A percentile compares a stretch with the other conserved stretches of the same genome.
phyloP scores from a whole-genome alignment of 1,284 basidiomycete genomes.

The Phenoliferia sp. region DNA sequence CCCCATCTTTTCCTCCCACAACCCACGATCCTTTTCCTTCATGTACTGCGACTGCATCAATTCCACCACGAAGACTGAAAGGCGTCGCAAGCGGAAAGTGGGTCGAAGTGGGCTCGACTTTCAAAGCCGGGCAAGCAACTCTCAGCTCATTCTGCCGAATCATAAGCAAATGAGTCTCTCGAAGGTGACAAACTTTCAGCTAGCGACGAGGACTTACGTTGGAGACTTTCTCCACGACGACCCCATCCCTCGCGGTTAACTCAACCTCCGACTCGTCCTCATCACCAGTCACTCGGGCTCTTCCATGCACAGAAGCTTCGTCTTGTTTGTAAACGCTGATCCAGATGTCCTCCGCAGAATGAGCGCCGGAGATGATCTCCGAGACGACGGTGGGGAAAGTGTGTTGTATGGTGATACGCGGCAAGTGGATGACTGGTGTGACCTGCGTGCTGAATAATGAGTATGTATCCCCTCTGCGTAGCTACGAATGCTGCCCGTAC shows the following conservation, averaged over 20 bases:
- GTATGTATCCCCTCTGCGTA: too few species aligned
- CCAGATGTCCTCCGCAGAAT: constrained; percentile 60
- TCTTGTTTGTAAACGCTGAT: constrained; percentile 57
- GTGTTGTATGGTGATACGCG: constrained; percentile 4
- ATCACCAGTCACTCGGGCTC: constrained; percentile 47
- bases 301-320: constrained; percentile 57
- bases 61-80: constrained; percentile 5
- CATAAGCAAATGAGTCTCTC: background rate
- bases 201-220: background rate
- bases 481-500: background rate
- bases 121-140: constrained; percentile 12
- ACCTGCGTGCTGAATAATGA: background rate
- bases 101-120: constrained; percentile 9
- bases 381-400: background rate
- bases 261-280: constrained; percentile 32
- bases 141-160: background rate
- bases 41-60: constrained; percentile 42
- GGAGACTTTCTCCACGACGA: constrained; percentile 22
- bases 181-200: background rate
- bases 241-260: constrained; percentile 31
- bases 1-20: constrained; percentile 45
- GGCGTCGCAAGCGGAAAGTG: constrained; percentile 18
- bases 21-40: constrained; percentile 38
- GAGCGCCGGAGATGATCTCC: background rate
- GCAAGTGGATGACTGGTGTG: background rate